phyloP scores from a whole-genome alignment of 768 basidiomycete species.

The Calocera cornea region DNA sequence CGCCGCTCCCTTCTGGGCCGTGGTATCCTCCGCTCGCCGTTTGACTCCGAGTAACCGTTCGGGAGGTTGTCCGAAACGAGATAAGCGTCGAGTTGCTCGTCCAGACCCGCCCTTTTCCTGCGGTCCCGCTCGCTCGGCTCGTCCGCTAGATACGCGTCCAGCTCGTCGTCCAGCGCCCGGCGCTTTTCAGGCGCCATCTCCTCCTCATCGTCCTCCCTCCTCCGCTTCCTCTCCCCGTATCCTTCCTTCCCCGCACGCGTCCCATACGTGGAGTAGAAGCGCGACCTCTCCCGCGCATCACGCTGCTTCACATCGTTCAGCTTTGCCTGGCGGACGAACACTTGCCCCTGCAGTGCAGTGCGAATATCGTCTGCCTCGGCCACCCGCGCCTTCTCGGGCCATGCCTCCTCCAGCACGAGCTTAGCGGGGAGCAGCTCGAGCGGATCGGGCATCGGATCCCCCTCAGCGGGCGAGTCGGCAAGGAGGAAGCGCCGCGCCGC shows the following conservation, averaged over 20 bases:
- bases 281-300: constrained; percentile 55
- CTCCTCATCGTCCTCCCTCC: constrained; percentile 23
- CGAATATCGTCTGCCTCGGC: constrained; percentile 56
- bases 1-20: neutral
- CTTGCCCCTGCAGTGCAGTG: constrained; percentile 47
- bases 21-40: neutral
- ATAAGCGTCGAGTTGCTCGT: constrained; percentile 54
- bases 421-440: constrained; percentile 46
- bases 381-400: constrained; percentile 71
- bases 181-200: constrained; percentile 12
- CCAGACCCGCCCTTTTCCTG: constrained; percentile 7
- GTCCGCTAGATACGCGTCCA: constrained; percentile 16
- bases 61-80: constrained; percentile 33
- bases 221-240: constrained; percentile 20
- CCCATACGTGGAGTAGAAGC: constrained; percentile 71
- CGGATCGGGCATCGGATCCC: constrained; percentile 20
- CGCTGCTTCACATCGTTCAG: constrained; percentile 61
- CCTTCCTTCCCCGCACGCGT: constrained; percentile 46
- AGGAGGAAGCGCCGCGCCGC: constrained; percentile 10
- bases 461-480: constrained; percentile 29
- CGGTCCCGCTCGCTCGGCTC: neutral
- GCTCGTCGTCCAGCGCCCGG: constrained; percentile 12
- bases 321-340: constrained; percentile 67
- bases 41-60: neutral
- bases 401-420: constrained; percentile 55